Evolutionary conservation across 176 grass and related monocot species (phyloP), one percentile per base, ranked within the genome.

Genomic region (Leersia perrieri): DNA sequence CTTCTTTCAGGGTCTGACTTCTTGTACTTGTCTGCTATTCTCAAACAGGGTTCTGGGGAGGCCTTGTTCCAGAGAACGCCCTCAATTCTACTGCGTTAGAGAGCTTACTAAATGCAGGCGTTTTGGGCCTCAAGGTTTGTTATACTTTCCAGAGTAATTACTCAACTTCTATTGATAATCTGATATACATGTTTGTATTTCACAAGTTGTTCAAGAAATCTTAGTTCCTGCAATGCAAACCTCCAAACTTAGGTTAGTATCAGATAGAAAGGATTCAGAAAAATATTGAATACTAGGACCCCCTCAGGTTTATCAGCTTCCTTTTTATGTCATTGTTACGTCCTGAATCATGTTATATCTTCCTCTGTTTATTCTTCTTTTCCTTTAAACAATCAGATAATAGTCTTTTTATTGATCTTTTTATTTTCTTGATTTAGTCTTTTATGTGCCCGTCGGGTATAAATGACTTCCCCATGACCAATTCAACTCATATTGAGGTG

Each of bases 401-500:
- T 87, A 53, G 13, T n/a, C n/a, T n/a, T n/a, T n/a, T n/a, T n/a
- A n/a, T 39, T 67, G 28, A 49, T 68, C 25, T 63, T 27, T 5
- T 63, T 86, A n/a, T 65, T 65, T 53, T 76, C 73, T 83, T 75
- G 51, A 11, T 28, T 72, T 44, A 99, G 96, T 99, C 96, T 72
- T 99, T 99, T 85, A 99, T 99, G 96, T 95, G 92, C 47, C 96
- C 90, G 32, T 99, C 96, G 42, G 96, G 90, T 53, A 99, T 90
- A 79, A 88, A 91, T 63, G 96, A 99, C 75, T 99, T 99, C 38
- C 96, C 96, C 61, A 95, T 99, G 96, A 99, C 96, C 89, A 99
- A 99, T 76, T 93, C 86, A 70, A 99, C 92, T 14, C 96, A 99
- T 60, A 99, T 99, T 23, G 94, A 93, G 90, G 96, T 98, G 32